Conservation (phyloP, 116 monocot genomes). For the Phalaenopsis hybrid region DNA sequence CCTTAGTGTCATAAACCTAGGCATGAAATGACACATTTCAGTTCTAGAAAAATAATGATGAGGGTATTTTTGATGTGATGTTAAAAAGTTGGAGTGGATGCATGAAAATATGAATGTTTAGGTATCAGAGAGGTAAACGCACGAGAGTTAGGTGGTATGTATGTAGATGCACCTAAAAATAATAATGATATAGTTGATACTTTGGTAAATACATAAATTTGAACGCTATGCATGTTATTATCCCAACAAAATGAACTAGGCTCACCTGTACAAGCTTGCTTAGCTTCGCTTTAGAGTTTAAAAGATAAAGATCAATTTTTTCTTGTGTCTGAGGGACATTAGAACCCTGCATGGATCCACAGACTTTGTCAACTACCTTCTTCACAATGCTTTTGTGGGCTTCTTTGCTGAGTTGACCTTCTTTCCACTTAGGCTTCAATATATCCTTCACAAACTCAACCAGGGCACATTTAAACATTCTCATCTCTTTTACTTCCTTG, state of each 20-base stretch:
- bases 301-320: constrained; percentile 68
- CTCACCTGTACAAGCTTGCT: constrained; percentile 73
- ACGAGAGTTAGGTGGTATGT: too few relatives aligned
- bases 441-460: constrained; percentile 82
- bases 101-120: too few relatives aligned
- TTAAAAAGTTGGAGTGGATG: too few relatives aligned
- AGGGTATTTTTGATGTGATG: too few relatives aligned
- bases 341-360: constrained; percentile 38
- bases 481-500: constrained; percentile 55
- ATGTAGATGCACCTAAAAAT: too few relatives aligned
- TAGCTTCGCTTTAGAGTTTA: constrained; percentile 60
- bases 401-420: constrained; percentile 87
- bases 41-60: too few relatives aligned
- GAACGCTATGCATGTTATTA: too few relatives aligned
- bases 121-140: too few relatives aligned
- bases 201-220: too few relatives aligned
- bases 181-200: too few relatives aligned
- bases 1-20: too few relatives aligned
- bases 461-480: constrained; percentile 67
- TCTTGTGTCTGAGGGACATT: constrained; percentile 72
- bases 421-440: constrained; percentile 81
- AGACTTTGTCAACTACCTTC: constrained; percentile 92
- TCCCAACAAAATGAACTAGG: neutral
- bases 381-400: constrained; percentile 87
- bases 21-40: too few relatives aligned